A percentile compares a stretch with the other conserved stretches of the same genome.
phyloP scores from a whole-genome alignment of 176 grass and related monocot species.

The Oryza australiensis region DNA sequence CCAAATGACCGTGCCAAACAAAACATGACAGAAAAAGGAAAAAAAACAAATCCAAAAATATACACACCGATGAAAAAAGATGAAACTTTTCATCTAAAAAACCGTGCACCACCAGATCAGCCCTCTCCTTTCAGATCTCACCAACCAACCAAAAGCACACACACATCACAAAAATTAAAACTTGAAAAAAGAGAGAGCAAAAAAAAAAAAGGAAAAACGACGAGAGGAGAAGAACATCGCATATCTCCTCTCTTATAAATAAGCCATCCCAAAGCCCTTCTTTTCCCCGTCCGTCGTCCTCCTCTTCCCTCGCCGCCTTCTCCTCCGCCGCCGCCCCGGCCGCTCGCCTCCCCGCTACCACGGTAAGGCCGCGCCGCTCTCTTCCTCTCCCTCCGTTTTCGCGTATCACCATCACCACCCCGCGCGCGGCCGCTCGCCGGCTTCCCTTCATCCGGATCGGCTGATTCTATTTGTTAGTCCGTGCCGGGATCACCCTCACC shows the following conservation, averaged over 20 bases:
- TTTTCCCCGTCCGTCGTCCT: constrained; percentile 9
- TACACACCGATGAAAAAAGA: not conserved
- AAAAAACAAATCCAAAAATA: not conserved
- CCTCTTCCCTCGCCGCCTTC: not conserved
- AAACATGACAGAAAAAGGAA: no score
- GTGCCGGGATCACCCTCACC: not conserved
- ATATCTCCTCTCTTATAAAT: constrained; percentile 27
- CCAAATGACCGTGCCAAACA: not conserved
- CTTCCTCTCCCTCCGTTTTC: not conserved
- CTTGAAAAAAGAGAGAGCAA: not conserved
- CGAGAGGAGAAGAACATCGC: no score
- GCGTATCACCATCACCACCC: no score
- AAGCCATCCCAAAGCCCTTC: constrained; percentile 24
- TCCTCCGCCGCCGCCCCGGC: not conserved
- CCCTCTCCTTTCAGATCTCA: no score
- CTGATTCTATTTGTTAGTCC: no score
- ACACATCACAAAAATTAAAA: not conserved
- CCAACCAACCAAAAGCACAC: constrained; percentile 9
- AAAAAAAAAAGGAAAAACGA: not conserved
- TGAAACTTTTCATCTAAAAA: not conserved
- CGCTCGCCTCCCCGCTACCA: not conserved
- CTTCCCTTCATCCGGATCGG: not conserved
- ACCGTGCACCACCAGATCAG: not conserved
- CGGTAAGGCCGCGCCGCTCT: constrained; percentile 18
- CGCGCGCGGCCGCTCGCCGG: not conserved